A percentile compares a stretch with the other conserved stretches of the same genome.
These are phyloP conservation scores for Puccinia novopanici DNA, from an alignment of 1,284 basidiomycete genomes.

Conservation along the genomic window DNA sequence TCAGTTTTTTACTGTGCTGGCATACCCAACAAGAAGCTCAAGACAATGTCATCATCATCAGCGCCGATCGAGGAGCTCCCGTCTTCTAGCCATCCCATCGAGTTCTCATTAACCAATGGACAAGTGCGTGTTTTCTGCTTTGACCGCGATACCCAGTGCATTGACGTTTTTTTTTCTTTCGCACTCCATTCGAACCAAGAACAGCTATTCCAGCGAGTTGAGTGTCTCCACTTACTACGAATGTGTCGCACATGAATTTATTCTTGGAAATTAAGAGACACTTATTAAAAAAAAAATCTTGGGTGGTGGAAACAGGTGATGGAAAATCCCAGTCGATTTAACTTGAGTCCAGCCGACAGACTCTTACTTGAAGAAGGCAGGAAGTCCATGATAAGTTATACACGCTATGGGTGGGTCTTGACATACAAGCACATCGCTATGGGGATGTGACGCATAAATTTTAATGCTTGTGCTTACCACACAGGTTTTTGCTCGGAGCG, in stretches of 20 bases:
- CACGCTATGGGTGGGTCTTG: slow-evolving; percentile 30
- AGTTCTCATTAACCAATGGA: slow-evolving; percentile 14
- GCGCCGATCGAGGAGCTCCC: not conserved
- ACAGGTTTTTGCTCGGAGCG: slow-evolving; percentile 36
- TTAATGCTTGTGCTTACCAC: too few species aligned
- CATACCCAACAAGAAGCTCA: too few species aligned
- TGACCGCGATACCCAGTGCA: not conserved
- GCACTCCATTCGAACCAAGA: not conserved
- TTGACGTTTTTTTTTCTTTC: not conserved
- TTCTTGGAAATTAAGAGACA: not conserved
- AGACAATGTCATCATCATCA: slow-evolving; percentile 4
- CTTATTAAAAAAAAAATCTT: not conserved
- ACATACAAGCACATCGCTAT: not conserved
- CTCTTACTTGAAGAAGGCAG: slow-evolving; percentile 35
- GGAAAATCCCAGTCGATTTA: slow-evolving; percentile 24
- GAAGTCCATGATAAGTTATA: slow-evolving; percentile 27
- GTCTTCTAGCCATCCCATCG: not conserved
- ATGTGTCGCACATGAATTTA: too few species aligned
- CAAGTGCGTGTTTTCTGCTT: not conserved
- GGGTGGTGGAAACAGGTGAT: slow-evolving; percentile 6
- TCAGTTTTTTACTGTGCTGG: too few species aligned
- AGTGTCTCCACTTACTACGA: not conserved
- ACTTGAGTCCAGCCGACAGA: slow-evolving; percentile 16
- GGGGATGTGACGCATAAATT: slow-evolving; percentile 48
- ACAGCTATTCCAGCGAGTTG: slow-evolving; percentile 14